Evolutionary conservation across 2,329 filamentous ascomycete species (phyloP), one percentile per base, ranked within the genome.

Genomic region (Trichophyton equinum): DNA sequence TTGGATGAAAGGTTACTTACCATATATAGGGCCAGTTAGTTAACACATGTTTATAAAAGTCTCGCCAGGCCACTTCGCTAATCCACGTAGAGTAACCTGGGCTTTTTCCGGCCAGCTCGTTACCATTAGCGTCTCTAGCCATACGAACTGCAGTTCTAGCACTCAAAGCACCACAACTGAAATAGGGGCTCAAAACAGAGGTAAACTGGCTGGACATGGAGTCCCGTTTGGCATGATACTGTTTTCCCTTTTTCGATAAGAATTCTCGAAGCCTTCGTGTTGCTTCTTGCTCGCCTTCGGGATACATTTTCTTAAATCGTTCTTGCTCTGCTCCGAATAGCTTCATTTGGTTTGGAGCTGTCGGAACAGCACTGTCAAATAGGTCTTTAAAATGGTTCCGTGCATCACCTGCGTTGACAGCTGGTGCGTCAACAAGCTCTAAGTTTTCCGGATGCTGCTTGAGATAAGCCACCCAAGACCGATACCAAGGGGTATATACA

Each of bases 1-100:
- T n/a, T n/a, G 4, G 6, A 44, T n/a, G 15, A n/a, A 15, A n/a
- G 40, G 27, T n/a, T 22, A 60, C 68, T 60, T 64, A 75, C 74
- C 76, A 77, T 49, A 77, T 73, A 59, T 91, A 91, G 0, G 91
- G 91, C 89, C 89, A 95, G 63, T 91, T 77, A 0, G 85, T 88
- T 4, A 96, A 75, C 2, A 96, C 88, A 70, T 94, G 88, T 68
- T 86, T 89, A 75, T 95, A 95, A 68, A 95, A 95, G 68, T 95
- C 89, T 13, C 89, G 79, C 89, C 89, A 94, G 0, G 88, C 89
- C 2, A 95, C 79, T 72, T 95, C 89, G 59, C 85, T 85, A 64
- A 94, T 89, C 89, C 89, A 95, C 0, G 79, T 78, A 58, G 81
- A 77, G 61, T 88, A 85, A 0, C 88, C 88, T 15, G 82, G 73